A percentile compares a stretch with the other conserved stretches of the same genome.
These are phyloP conservation scores for Fraxinus latifolia DNA, from an alignment of 305 asterid genomes.

Conservation along the genomic window DNA sequence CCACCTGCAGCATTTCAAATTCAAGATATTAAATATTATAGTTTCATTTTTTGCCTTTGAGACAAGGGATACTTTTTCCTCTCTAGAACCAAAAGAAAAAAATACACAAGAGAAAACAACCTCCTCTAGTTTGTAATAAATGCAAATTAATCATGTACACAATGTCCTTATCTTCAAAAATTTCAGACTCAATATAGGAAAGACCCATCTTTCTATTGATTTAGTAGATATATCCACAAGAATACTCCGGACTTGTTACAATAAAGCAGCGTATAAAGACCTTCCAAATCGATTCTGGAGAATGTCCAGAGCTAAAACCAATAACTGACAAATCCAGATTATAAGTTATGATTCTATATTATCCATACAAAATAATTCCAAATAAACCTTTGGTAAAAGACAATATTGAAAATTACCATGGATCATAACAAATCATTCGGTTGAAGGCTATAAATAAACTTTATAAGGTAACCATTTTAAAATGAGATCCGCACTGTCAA, in stretches of 20 bases:
- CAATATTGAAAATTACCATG: not conserved
- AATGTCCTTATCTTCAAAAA: not conserved
- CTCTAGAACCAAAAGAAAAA: not conserved
- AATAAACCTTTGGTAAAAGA: not conserved
- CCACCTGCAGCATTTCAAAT: constrained; percentile 73
- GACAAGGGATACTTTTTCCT: not conserved
- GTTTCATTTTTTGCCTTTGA: not conserved
- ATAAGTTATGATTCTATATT: not conserved
- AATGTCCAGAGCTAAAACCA: not conserved
- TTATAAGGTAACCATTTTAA: not conserved
- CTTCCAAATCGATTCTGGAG: not conserved
- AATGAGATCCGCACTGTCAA: not conserved
- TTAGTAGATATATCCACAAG: not conserved
- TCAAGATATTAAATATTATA: not conserved
- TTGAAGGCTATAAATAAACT: not conserved
- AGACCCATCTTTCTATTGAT: not conserved
- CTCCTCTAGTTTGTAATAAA: not conserved
- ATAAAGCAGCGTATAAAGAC: not conserved
- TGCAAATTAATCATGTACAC: not conserved
- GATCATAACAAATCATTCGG: not conserved
- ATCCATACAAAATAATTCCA: not conserved
- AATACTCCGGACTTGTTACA: not conserved
- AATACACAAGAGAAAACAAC: not conserved
- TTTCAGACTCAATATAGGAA: not conserved
- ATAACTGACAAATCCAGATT: not conserved